Base-by-base conservation (phyloP, 225 moss, liverwort and hornwort species). In the Asterella californica region DNA sequence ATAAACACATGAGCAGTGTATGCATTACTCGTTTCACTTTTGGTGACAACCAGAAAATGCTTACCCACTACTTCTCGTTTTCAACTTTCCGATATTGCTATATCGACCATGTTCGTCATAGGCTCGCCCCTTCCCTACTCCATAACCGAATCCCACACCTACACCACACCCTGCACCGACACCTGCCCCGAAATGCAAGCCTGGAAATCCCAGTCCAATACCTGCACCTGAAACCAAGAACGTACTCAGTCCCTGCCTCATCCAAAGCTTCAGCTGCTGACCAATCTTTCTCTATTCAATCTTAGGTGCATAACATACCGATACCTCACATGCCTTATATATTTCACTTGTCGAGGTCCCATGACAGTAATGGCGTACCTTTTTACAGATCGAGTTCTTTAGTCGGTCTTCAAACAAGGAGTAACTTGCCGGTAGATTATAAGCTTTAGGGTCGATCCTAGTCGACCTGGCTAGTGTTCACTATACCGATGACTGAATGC, bases 131-230 rank as follows among this genome's bases (percentile, higher is more conserved):
- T 87, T 92, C 32, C 96, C 93, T 73, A 96, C 79, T 29, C 96
- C 96, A 65, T 96, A 96, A 63, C 93, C 96, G 81, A 91, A 91
- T 85, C 96, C 96, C 11, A 91, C 79, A 76, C 96, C 96, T 75
- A 94, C 76, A 14, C 96, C 96, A 87, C 96, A 96, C 33, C 96
- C 93, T n/a, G 93, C 93, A 81, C 96, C 96, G 76, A 90, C 74
- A 78, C 96, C 96, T 80, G 92, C 90, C 33, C 96, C 93, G 33
- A 96, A 81, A 79, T 93, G 92, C 84, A 96, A 83, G 19, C 96
- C 96, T 54, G 96, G 96, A 72, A 96, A 96, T 33, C 96, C 96
- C 64, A 96, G 29, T 42, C 96, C 96, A 83, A 96, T 65, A 55
- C 96, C 96, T 60, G 93, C 92, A 69, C 96, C 96, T 96, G 88